Conservation (phyloP, 345 rosid genomes). For the Nasturtium officinale region DNA sequence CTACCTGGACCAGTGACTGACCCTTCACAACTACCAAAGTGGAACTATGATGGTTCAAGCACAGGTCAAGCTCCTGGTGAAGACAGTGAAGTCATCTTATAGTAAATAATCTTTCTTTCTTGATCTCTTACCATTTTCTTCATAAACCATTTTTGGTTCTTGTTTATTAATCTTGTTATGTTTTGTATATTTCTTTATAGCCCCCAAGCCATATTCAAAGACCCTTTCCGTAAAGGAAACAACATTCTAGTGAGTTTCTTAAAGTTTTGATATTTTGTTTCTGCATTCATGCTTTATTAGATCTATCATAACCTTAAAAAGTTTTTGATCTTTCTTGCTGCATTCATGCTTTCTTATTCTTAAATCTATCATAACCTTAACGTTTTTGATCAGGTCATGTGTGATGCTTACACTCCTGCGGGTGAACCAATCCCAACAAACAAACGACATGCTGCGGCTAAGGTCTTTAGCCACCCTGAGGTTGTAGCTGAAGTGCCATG, state of each 20-base stretch:
- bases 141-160: background rate
- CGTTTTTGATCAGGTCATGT: slow-evolving; percentile 63
- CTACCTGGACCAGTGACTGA: slow-evolving; percentile 61
- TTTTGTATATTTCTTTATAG: slow-evolving; percentile 39
- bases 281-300: background rate
- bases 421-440: slow-evolving; percentile 89
- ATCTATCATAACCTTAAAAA: background rate
- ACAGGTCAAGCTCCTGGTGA: slow-evolving; percentile 91
- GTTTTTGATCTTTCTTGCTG: slow-evolving; percentile 7
- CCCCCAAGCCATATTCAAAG: slow-evolving; percentile 93
- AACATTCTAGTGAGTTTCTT: slow-evolving; percentile 69
- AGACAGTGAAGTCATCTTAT: slow-evolving; percentile 89
- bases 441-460: slow-evolving; percentile 74
- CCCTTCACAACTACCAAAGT: slow-evolving; percentile 67
- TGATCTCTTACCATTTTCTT: slow-evolving; percentile 30
- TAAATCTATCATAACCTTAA: background rate
- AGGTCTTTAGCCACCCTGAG: slow-evolving; percentile 76
- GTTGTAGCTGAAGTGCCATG: slow-evolving; percentile 75
- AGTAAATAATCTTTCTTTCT: slow-evolving; percentile 47
- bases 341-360: background rate
- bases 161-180: slow-evolving; percentile 10
- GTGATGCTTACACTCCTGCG: slow-evolving; percentile 85
- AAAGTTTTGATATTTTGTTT: background rate
- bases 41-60: slow-evolving; percentile 93
- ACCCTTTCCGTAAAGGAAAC: slow-evolving; percentile 87